phyloP scores from a whole-genome alignment of 2,329 filamentous ascomycete species.

The Calonectria ilicicola region DNA sequence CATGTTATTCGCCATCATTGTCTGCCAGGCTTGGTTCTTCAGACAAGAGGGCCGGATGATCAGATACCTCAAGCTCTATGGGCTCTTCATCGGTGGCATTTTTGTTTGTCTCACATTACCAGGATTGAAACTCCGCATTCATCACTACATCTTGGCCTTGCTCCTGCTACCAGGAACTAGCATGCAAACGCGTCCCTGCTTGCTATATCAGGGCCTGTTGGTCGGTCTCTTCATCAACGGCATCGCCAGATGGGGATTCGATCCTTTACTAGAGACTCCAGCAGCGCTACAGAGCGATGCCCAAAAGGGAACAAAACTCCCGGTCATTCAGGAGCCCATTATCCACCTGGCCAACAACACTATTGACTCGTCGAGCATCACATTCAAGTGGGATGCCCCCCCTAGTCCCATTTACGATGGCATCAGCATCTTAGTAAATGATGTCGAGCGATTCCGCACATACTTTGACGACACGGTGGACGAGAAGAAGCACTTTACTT shows the following conservation, averaged over 20 bases:
- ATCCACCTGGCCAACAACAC: constrained; percentile 56
- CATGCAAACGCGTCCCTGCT: constrained; percentile 85
- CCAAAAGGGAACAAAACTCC: constrained; percentile 72
- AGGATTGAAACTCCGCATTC: constrained; percentile 84
- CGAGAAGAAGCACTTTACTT: constrained; percentile 63
- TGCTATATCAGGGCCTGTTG: constrained; percentile 90
- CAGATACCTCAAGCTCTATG: constrained; percentile 82
- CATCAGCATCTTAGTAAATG: constrained; percentile 84
- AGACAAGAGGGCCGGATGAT: constrained; percentile 86
- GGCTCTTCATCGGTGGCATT: constrained; percentile 74
- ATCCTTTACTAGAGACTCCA: constrained; percentile 86
- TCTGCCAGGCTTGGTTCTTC: constrained; percentile 86
- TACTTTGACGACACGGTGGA: constrained; percentile 72
- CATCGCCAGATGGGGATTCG: constrained; percentile 94
- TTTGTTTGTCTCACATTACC: constrained; percentile 79
- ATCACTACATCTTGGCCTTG: constrained; percentile 93
- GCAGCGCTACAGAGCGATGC: constrained; percentile 77
- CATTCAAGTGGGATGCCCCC: constrained; percentile 66
- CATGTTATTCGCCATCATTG: constrained; percentile 74
- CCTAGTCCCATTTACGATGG: constrained; percentile 72
- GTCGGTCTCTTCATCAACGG: constrained; percentile 93
- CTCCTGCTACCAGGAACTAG: constrained; percentile 89
- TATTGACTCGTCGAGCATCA: constrained; percentile 71
- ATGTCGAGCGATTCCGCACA: constrained; percentile 83
- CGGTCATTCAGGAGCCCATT: constrained; percentile 58